A percentile compares a stretch with the other conserved stretches of the same genome.
phyloP scores from a whole-genome alignment of 2,329 filamentous ascomycete species.

The Teratosphaeria epicoccoides region DNA sequence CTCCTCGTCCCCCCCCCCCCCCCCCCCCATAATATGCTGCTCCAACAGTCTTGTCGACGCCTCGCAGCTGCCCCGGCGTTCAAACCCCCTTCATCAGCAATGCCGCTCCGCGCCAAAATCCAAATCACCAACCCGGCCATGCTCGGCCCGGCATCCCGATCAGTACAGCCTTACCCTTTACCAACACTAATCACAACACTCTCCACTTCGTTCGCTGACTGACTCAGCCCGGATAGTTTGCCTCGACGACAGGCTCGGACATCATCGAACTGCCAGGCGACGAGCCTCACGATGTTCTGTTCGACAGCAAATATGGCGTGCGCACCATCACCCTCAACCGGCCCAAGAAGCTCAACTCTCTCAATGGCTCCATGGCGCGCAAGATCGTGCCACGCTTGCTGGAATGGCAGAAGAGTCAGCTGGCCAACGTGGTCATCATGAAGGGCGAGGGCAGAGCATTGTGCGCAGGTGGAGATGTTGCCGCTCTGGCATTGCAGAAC shows the following conservation, averaged over 20 bases:
- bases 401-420: slow-evolving; percentile 90
- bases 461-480: slow-evolving; percentile 89
- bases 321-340: slow-evolving; percentile 91
- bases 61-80: slow-evolving; percentile 20
- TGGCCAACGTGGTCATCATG: slow-evolving; percentile 86
- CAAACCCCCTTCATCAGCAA: slow-evolving; percentile 39
- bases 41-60: slow-evolving; percentile 31
- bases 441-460: slow-evolving; percentile 82
- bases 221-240: slow-evolving; percentile 9
- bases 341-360: slow-evolving; percentile 79
- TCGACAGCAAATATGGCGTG: slow-evolving; percentile 78
- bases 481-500: slow-evolving; percentile 65
- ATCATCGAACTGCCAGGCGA: slow-evolving; percentile 54
- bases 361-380: slow-evolving; percentile 87
- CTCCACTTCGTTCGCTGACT: slow-evolving; percentile 17
- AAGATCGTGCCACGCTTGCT: slow-evolving; percentile 84
- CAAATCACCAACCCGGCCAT: slow-evolving; percentile 56
- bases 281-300: slow-evolving; percentile 82
- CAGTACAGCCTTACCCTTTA: slow-evolving; percentile 31
- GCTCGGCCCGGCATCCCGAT: slow-evolving; percentile 31
- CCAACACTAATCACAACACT: too few species aligned
- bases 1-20: too few species aligned
- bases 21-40: slow-evolving; percentile 36
- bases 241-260: slow-evolving; percentile 13
- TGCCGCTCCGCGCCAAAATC: slow-evolving; percentile 75